Percentiles rank a stretch among this genome's conserved stretches.
Evolutionary conservation across 176 grass and related monocot genomes (phyloP).

Genomic region (Bromus sterilis): DNA sequence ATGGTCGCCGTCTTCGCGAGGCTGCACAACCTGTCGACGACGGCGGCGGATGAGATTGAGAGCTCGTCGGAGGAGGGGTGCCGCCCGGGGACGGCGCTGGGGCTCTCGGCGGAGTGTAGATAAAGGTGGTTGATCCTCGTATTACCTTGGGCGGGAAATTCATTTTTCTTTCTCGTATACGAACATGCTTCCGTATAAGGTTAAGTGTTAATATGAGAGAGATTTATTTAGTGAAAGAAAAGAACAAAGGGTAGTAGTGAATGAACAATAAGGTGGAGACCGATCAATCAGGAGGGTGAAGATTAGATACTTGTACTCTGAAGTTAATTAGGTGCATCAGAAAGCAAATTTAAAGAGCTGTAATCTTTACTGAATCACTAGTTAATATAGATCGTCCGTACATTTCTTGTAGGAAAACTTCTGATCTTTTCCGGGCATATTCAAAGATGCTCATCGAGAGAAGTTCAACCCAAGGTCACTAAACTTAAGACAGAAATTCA

Average conservation of each 20-base stretch:
- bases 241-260: conserved; percentile 2
- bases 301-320: conserved; percentile 30
- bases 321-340: conserved; percentile 7
- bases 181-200: conserved; percentile 20
- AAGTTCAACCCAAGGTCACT: too few species aligned
- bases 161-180: conserved; percentile 51
- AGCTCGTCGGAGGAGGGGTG: not conserved
- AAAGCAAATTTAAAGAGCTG: conserved; percentile 3
- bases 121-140: not conserved
- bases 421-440: too few species aligned
- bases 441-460: too few species aligned
- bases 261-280: conserved; percentile 9
- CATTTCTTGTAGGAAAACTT: too few species aligned
- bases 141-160: conserved; percentile 21
- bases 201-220: conserved; percentile 44
- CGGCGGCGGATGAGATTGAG: not conserved
- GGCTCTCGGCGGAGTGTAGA: conserved; percentile 26
- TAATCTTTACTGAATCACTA: conserved; percentile 19
- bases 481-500: too few species aligned
- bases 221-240: conserved; percentile 36
- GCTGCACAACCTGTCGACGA: conserved; percentile 36
- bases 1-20: conserved; percentile 84
- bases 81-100: not conserved
- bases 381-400: not conserved
- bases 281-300: not conserved